Evolutionary conservation across 495 filamentous ascomycete genomes (phyloP).

Genomic region (Aspergillus wentii): DNA sequence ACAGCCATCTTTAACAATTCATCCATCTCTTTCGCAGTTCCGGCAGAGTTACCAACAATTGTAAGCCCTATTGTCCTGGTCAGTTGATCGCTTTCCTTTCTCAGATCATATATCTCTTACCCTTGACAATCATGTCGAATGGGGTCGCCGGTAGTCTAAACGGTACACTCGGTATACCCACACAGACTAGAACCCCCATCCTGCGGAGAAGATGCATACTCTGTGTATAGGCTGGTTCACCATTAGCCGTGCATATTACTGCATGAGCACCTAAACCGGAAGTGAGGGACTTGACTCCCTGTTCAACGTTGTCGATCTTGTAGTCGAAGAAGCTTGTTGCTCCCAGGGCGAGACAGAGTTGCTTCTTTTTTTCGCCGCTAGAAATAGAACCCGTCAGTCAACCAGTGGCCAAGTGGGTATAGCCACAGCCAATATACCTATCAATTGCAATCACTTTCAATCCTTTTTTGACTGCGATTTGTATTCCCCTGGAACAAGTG

Average conservation of each 20-base stretch:
- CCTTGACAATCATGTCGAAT: conserved; percentile 41
- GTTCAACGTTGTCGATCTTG: conserved; percentile 30
- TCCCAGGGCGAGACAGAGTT: conserved; percentile 35
- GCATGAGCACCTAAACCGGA: conserved; percentile 36
- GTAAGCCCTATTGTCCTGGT: conserved; percentile 24
- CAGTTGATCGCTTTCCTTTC: not conserved
- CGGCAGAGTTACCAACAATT: conserved; percentile 38
- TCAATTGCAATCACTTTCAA: conserved; percentile 41
- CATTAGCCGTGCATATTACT: conserved; percentile 40
- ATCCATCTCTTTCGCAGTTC: conserved; percentile 35
- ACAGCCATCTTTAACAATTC: conserved; percentile 37
- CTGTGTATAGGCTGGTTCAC: conserved; percentile 34
- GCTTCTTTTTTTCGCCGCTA: conserved; percentile 35
- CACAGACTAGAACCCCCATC: conserved; percentile 38
- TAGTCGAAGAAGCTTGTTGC: conserved; percentile 37
- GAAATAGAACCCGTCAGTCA: not conserved
- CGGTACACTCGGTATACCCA: conserved; percentile 35
- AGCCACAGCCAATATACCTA: conserved; percentile 20
- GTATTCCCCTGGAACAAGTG: conserved; percentile 27
- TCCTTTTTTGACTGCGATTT: conserved; percentile 38
- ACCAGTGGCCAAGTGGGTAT: too few species aligned
- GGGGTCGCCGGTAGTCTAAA: conserved; percentile 35
- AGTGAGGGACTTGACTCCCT: conserved; percentile 26
- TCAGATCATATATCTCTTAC: conserved; percentile 5
- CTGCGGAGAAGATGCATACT: conserved; percentile 35